Conservation (phyloP, 2,329 filamentous ascomycete species). For the Chalaropsis thielavioides region DNA sequence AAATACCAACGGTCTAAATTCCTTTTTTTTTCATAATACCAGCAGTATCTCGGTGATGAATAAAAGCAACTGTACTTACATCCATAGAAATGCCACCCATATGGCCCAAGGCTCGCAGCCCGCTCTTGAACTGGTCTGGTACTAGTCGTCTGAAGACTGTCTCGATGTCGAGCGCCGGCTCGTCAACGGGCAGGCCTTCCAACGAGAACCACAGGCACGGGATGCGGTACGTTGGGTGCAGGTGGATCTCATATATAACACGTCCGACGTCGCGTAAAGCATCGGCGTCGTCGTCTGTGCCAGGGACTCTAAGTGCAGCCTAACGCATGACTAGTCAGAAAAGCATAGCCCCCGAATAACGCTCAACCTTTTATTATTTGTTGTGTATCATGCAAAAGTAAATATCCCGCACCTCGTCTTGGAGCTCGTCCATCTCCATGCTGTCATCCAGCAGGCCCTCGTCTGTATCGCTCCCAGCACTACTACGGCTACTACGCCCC, state of each 20-base stretch:
- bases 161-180: constrained; percentile 47
- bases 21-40: constrained; percentile 9
- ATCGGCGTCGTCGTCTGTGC: not conserved
- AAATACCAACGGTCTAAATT: constrained; percentile 8
- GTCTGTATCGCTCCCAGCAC: constrained; percentile 17
- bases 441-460: constrained; percentile 27
- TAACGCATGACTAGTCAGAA: constrained; percentile 18
- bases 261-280: constrained; percentile 26
- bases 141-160: constrained; percentile 58
- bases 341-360: not conserved
- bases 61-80: constrained; percentile 37
- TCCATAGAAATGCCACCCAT: constrained; percentile 64
- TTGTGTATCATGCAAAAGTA: not conserved
- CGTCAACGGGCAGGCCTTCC: constrained; percentile 40
- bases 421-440: constrained; percentile 38
- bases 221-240: constrained; percentile 59
- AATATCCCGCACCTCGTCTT: constrained; percentile 33
- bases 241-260: constrained; percentile 58
- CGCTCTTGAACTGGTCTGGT: constrained; percentile 47
- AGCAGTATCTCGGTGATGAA: not conserved
- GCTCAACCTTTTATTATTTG: not conserved
- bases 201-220: constrained; percentile 65
- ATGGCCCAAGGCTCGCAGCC: constrained; percentile 45
- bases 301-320: constrained; percentile 7
- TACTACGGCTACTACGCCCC: constrained; percentile 4